Evolutionary conservation across 805 yeast species (phyloP).

Genomic region (Hanseniaspora guilliermondii): DNA sequence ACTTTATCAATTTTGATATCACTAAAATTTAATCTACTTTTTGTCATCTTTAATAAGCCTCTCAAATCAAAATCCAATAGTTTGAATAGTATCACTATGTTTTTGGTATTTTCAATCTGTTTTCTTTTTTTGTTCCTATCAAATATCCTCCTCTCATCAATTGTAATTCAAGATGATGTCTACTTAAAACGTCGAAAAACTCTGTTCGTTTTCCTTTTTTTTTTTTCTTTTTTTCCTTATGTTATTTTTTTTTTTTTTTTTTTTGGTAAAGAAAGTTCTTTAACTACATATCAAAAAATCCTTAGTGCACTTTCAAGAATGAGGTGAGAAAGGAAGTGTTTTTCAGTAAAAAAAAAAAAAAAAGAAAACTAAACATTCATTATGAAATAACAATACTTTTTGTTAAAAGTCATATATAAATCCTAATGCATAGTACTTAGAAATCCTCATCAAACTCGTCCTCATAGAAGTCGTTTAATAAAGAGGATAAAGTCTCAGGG

Average conservation of each 20-base stretch:
- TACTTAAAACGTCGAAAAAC: not conserved
- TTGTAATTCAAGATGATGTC: not conserved
- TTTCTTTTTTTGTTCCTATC: not conserved
- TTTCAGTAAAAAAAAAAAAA: no score
- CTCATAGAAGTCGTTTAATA: conserved; percentile 25
- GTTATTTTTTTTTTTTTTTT: no score
- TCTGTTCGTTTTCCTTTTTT: not conserved
- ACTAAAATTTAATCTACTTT: not conserved
- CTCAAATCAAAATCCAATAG: not conserved
- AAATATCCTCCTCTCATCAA: not conserved
- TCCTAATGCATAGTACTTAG: not conserved
- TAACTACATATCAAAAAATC: no score
- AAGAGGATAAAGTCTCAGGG: conserved; percentile 10
- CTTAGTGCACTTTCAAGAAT: no score
- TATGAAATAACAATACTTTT: no score
- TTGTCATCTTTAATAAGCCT: not conserved
- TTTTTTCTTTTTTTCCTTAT: not conserved
- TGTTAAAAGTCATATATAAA: not conserved
- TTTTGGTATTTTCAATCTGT: not conserved
- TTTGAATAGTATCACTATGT: not conserved
- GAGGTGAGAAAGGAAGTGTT: no score
- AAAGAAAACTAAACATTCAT: no score
- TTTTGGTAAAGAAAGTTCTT: no score
- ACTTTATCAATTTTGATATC: conserved; percentile 20
- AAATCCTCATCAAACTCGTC: conserved; percentile 20